Percentiles rank a stretch among this genome's conserved stretches.
Evolutionary conservation across 2,329 filamentous ascomycete genomes (phyloP).

Genomic region (Colletotrichum magnum): DNA sequence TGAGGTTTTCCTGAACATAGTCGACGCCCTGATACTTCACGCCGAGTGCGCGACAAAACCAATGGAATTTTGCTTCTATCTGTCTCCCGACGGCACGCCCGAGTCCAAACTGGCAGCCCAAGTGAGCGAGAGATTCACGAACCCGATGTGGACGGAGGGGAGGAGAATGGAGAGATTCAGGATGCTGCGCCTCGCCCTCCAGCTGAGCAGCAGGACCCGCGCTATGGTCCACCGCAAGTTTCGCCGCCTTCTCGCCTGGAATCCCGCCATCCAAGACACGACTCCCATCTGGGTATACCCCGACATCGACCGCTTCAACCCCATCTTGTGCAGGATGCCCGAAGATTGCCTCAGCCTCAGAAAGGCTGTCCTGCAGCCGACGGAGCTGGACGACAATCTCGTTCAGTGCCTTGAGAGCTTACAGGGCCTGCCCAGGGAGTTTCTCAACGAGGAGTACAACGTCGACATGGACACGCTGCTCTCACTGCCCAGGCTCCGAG

Average conservation of each 20-base stretch:
- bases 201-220: background rate
- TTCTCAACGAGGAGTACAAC: conserved; percentile 6
- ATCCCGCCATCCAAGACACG: background rate
- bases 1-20: background rate
- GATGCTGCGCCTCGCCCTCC: background rate
- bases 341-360: background rate
- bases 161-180: background rate
- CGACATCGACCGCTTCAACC: background rate
- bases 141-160: background rate
- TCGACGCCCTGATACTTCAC: background rate
- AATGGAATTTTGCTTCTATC: background rate
- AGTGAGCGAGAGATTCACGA: background rate
- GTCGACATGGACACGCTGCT: conserved; percentile 1
- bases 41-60: background rate
- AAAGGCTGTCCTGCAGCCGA: background rate
- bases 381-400: background rate
- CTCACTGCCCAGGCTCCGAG: background rate
- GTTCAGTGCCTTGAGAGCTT: conserved; percentile 9
- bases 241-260: background rate
- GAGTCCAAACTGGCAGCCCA: background rate
- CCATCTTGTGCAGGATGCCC: background rate
- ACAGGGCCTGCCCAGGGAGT: conserved; percentile 11
- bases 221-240: background rate
- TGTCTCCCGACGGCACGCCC: background rate
- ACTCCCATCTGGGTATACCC: background rate